Base-by-base conservation (phyloP, 768 basidiomycete species). In the Leccinum arenicola region DNA sequence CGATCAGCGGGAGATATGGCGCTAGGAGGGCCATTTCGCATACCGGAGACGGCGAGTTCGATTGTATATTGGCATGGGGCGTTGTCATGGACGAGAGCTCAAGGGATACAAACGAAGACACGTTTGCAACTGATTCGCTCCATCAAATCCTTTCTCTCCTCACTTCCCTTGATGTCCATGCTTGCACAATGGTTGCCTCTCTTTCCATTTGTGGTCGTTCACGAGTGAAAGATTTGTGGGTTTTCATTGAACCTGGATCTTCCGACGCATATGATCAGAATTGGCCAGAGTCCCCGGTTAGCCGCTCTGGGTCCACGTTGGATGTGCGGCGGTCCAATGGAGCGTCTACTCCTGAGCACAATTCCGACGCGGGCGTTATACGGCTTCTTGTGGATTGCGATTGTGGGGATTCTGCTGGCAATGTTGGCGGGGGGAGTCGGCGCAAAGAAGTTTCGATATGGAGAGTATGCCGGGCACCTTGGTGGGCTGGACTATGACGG, bases 171-270 rank as follows among this genome's bases (percentile, higher is more conserved):
- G 89, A 91, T 66, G 74, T 77, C 7, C 84, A 89, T 54, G 82
- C 84, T 4, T 91, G 88, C 66, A 80, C 82, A 11, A 81, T 91
- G 52, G 75, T 88, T 6, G 78, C 87, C 0, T 91, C 90, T 10
- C 70, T 91, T 48, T 84, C 88, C n/a, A 76, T 91, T 56, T 83
- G 83, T n/a, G 81, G 77, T 64, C 87, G 83, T 38, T 89, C 90
- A 21, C 78, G 87, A 61, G 81, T 84, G 50, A 90, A 89, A 68
- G 89, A 91, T 68, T 69, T 91, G 2, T 91, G 89, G 89, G 76
- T 91, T 47, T 91, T 91, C 69, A 83, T 83, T 0, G 86, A 86
- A 21, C 81, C 84, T 40, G 74, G 76, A 23, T 70, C 74, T 52
- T 38, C 61, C 12, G 73, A 73, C 23, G 45, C 57, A 25, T 68